phyloP scores from a whole-genome alignment of 129 eudicot genomes.

The Oenanthe sinensis region DNA sequence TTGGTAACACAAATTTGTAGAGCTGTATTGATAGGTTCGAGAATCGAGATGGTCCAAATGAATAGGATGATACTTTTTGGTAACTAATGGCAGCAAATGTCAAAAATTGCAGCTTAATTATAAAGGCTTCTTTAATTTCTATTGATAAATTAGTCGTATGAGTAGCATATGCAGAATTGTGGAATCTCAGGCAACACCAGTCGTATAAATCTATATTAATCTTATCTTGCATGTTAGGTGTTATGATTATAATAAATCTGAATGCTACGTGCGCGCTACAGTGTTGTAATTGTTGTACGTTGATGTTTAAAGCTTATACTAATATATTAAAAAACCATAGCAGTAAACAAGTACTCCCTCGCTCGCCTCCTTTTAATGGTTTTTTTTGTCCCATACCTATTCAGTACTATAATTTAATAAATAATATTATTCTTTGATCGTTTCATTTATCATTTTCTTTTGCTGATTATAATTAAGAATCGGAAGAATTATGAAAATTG shows the following conservation, averaged over 20 bases:
- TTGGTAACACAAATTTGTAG: no score
- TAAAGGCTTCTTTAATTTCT: neutral
- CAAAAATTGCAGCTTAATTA: neutral
- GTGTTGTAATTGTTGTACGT: neutral
- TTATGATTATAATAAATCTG: neutral
- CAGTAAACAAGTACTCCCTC: no score
- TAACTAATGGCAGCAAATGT: neutral
- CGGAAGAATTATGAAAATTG: no score
- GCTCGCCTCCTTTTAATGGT: no score
- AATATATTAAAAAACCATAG: no score
- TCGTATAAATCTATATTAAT: neutral
- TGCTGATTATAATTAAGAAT: no score
- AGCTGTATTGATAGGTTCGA: no score
- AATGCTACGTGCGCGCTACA: neutral
- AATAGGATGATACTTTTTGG: neutral
- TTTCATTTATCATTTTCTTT: no score
- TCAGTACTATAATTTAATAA: no score
- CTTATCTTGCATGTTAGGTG: slow-evolving; percentile 1
- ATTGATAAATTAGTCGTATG: neutral
- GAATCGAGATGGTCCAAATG: no score
- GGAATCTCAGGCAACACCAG: neutral
- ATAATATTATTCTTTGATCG: no score
- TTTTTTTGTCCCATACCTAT: no score
- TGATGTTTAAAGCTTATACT: neutral
- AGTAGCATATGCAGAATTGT: neutral